Evolutionary conservation across 768 basidiomycete species (phyloP).

Genomic region (Suillus bovinus): DNA sequence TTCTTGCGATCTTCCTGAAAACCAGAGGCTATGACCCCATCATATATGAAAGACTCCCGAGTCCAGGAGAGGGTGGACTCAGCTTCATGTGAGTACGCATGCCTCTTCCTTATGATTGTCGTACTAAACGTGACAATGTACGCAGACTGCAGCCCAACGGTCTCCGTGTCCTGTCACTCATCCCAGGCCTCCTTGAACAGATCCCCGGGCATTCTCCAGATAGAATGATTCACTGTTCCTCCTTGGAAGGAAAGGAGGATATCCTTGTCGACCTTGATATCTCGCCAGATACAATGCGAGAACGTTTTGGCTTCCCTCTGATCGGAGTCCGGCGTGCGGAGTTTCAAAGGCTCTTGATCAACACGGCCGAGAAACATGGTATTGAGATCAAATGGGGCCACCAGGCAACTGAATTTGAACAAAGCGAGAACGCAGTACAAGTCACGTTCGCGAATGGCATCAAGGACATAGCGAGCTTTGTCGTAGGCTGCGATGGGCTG

Average conservation of each 20-base stretch:
- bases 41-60: constrained; percentile 33
- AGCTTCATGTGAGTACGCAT: constrained; percentile 30
- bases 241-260: constrained; percentile 26
- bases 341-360: constrained; percentile 33
- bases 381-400: constrained; percentile 37
- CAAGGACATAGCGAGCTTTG: constrained; percentile 37
- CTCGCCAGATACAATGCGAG: constrained; percentile 20
- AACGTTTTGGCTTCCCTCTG: constrained; percentile 26
- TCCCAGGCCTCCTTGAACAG: constrained; percentile 28
- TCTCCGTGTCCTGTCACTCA: constrained; percentile 26
- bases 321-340: constrained; percentile 32
- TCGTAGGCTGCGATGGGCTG: constrained; percentile 47
- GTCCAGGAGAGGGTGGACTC: constrained; percentile 27
- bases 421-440: constrained; percentile 27
- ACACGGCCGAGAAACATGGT: constrained; percentile 32
- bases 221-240: constrained; percentile 16
- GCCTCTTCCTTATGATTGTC: background rate
- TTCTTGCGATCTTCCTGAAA: constrained; percentile 39
- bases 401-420: constrained; percentile 33
- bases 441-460: constrained; percentile 39
- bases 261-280: constrained; percentile 28
- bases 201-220: constrained; percentile 23
- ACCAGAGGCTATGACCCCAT: constrained; percentile 38
- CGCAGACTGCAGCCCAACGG: constrained; percentile 32
- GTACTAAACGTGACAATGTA: background rate